These are phyloP conservation scores for Tricholomella constricta DNA, from an alignment of 768 basidiomycete genomes.

Conservation along the genomic window DNA sequence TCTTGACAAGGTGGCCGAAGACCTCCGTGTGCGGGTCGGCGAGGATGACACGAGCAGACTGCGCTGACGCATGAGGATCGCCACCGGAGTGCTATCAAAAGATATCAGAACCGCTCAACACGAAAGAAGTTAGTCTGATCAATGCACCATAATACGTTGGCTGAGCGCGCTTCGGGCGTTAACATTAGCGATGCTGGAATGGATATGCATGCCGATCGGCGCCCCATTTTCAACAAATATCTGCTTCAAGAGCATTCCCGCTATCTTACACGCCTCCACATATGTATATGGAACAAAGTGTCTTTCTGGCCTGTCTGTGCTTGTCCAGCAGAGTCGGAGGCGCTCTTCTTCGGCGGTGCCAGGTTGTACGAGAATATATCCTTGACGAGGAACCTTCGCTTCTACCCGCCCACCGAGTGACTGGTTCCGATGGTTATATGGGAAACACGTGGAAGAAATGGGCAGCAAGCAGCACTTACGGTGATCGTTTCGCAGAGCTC, in stretches of 20 bases:
- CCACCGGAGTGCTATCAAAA: slow-evolving; percentile 72
- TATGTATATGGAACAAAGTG: slow-evolving; percentile 82
- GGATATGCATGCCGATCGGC: slow-evolving; percentile 78
- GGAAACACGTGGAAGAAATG: background rate
- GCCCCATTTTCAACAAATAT: slow-evolving; percentile 69
- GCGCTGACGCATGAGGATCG: slow-evolving; percentile 69
- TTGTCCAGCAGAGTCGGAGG: slow-evolving; percentile 73
- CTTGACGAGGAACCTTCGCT: slow-evolving; percentile 74
- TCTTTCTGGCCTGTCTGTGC: slow-evolving; percentile 68
- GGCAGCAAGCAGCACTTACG: slow-evolving; percentile 36
- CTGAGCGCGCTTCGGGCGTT: slow-evolving; percentile 69
- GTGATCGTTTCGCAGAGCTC: slow-evolving; percentile 76
- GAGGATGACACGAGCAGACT: slow-evolving; percentile 73
- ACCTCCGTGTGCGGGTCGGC: slow-evolving; percentile 81
- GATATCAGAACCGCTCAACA: slow-evolving; percentile 1
- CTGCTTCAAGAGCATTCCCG: slow-evolving; percentile 70
- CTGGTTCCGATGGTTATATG: slow-evolving; percentile 34
- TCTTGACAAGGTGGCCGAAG: slow-evolving; percentile 72
- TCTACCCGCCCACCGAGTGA: slow-evolving; percentile 77
- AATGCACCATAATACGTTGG: slow-evolving; percentile 67
- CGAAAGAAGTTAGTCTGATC: background rate
- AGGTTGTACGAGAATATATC: slow-evolving; percentile 71
- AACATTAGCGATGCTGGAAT: slow-evolving; percentile 77
- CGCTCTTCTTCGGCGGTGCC: slow-evolving; percentile 73
- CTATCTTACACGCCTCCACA: slow-evolving; percentile 83